Evolutionary conservation across 306 rosid genomes (phyloP).

Genomic region (Cicer pinnatifidum): DNA sequence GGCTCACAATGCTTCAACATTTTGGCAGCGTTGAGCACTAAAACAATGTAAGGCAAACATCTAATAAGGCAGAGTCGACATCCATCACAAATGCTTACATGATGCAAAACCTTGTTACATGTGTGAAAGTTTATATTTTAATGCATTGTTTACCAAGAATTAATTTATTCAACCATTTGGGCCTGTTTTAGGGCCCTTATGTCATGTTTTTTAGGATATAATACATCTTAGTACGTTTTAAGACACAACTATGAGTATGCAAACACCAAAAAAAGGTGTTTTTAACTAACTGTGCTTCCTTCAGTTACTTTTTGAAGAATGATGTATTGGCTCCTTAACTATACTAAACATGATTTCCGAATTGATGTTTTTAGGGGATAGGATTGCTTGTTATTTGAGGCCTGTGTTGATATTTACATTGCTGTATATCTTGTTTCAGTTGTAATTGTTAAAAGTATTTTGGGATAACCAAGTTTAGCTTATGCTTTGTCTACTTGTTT

Average conservation of each 20-base stretch:
- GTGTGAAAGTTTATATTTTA: constrained; percentile 6
- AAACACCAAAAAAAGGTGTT: neutral
- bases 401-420: neutral
- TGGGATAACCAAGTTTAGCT: constrained; percentile 34
- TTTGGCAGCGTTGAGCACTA: constrained; percentile 16
- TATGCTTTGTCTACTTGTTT: constrained; percentile 43
- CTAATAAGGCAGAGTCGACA: neutral
- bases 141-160: neutral
- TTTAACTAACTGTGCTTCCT: neutral
- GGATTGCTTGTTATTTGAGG: constrained; percentile 13
- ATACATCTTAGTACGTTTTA: neutral
- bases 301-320: constrained; percentile 3
- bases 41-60: constrained; percentile 1
- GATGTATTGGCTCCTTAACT: constrained; percentile 16
- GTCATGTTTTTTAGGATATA: constrained; percentile 28
- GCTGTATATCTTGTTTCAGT: constrained; percentile 35
- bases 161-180: constrained; percentile 24
- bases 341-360: constrained; percentile 30
- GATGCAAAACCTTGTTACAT: constrained; percentile 5
- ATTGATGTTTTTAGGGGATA: neutral
- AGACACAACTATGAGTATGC: neutral
- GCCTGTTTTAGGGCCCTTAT: constrained; percentile 16
- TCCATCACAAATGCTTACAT: constrained; percentile 1
- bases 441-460: constrained; percentile 22
- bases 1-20: neutral